These are phyloP conservation scores for Neoscytalidium dimidiatum DNA, from an alignment of 2,329 filamentous ascomycete species.

Conservation along the genomic window DNA sequence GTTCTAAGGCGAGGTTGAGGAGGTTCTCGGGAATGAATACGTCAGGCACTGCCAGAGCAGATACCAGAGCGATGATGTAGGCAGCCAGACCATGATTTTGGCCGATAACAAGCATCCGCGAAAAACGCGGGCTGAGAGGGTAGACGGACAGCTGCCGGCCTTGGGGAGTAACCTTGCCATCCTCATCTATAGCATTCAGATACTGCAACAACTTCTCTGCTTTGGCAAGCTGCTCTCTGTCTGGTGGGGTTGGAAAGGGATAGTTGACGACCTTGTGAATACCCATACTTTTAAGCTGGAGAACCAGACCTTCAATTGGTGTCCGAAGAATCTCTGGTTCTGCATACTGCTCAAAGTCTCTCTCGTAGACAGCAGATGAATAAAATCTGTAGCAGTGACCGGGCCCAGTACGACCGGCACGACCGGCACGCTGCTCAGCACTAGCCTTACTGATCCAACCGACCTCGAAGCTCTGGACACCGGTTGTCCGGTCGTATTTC, in stretches of 20 bases:
- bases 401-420: conserved; percentile 91
- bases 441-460: conserved; percentile 98
- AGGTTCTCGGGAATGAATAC: conserved; percentile 83
- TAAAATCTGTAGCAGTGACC: conserved; percentile 96
- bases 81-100: conserved; percentile 79
- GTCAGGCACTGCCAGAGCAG: conserved; percentile 84
- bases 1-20: conserved; percentile 61
- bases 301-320: conserved; percentile 83
- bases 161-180: conserved; percentile 74
- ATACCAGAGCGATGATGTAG: conserved; percentile 85
- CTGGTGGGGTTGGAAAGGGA: conserved; percentile 90
- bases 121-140: conserved; percentile 85
- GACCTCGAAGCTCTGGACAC: conserved; percentile 93
- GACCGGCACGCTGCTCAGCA: conserved; percentile 85
- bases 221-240: conserved; percentile 71
- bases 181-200: conserved; percentile 73
- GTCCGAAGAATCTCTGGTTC: conserved; percentile 88
- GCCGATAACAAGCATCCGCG: conserved; percentile 87
- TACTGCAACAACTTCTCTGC: conserved; percentile 87
- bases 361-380: conserved; percentile 89
- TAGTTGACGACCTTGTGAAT: conserved; percentile 90
- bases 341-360: conserved; percentile 82
- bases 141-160: conserved; percentile 85
- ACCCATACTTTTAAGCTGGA: conserved; percentile 94
- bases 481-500: conserved; percentile 81